These are phyloP conservation scores for Thielaviopsis ethacetica DNA, from an alignment of 2,329 filamentous ascomycete genomes.

Conservation along the genomic window DNA sequence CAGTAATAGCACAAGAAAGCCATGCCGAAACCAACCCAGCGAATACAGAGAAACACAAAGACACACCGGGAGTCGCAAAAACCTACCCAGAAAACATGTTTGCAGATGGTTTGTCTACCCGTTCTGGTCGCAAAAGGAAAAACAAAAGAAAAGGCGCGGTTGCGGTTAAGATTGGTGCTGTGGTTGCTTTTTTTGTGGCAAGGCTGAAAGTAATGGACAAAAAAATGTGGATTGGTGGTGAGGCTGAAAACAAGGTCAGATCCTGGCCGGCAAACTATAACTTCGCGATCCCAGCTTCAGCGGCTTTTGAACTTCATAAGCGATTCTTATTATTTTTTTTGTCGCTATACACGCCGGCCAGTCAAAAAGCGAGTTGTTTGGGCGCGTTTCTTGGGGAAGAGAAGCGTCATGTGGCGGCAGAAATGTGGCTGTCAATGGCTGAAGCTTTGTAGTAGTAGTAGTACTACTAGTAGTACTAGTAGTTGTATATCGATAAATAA, in stretches of 20 bases:
- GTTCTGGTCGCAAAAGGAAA: not conserved
- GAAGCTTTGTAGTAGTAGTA: not conserved
- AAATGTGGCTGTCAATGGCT: not conserved
- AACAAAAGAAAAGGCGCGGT: not conserved
- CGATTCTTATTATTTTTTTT: conserved; percentile 2
- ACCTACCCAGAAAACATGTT: not conserved
- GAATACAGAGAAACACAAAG: not conserved
- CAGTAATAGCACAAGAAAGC: not conserved
- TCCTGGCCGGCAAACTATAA: not conserved
- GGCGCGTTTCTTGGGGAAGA: not conserved
- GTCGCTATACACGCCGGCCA: not conserved
- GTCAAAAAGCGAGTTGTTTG: not conserved
- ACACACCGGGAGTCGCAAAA: not conserved
- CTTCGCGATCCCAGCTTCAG: conserved; percentile 3
- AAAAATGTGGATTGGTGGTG: not conserved
- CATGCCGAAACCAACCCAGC: not conserved
- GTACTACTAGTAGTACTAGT: no score
- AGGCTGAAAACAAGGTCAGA: not conserved
- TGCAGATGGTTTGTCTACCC: not conserved
- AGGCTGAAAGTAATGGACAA: not conserved
- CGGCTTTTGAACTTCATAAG: not conserved
- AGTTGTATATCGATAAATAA: not conserved
- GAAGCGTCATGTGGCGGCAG: not conserved
- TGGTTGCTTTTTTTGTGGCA: not conserved
- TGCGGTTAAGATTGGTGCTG: not conserved